Percentiles rank a stretch among this genome's conserved stretches.
Conservation (phyloP, 2,329 filamentous ascomycete genomes). For the Harringtonia aguacate region DNA sequence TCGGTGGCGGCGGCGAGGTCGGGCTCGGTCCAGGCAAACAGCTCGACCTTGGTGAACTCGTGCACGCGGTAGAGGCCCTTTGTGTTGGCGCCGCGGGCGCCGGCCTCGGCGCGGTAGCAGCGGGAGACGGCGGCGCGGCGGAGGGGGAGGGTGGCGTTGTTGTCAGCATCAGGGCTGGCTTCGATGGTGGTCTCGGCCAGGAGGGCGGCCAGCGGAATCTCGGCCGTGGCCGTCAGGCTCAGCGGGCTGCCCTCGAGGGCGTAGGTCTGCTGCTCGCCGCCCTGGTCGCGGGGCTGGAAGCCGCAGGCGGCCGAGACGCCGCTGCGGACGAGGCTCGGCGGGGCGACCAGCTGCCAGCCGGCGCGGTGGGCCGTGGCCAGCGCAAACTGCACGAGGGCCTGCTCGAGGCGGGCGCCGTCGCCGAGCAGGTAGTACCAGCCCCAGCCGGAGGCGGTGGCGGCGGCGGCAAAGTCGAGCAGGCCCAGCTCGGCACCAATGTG, state of each 20-base stretch:
- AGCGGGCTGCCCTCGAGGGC: conserved; percentile 49
- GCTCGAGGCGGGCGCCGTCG: conserved; percentile 86
- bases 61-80: conserved; percentile 95
- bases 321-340: conserved; percentile 83
- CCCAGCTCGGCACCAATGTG: conserved; percentile 79
- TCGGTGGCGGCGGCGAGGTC: conserved; percentile 35
- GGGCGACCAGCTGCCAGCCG: conserved; percentile 73
- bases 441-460: conserved; percentile 80
- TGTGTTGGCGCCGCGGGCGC: conserved; percentile 77
- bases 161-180: not conserved
- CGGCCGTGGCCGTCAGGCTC: conserved; percentile 77
- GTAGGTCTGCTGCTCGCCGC: conserved; percentile 91
- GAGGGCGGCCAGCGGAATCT: conserved; percentile 90
- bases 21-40: conserved; percentile 83
- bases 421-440: conserved; percentile 97
- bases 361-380: conserved; percentile 59
- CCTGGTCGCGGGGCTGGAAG: conserved; percentile 84
- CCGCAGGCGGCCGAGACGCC: conserved; percentile 87
- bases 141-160: conserved; percentile 57
- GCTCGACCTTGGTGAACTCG: conserved; percentile 96
- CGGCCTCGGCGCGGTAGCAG: conserved; percentile 94
- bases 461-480: conserved; percentile 79
- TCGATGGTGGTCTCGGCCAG: conserved; percentile 64
- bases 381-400: conserved; percentile 82
- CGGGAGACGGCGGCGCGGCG: conserved; percentile 76